phyloP scores from a whole-genome alignment of 2,329 filamentous ascomycete genomes.

The Colletotrichum liriopes region DNA sequence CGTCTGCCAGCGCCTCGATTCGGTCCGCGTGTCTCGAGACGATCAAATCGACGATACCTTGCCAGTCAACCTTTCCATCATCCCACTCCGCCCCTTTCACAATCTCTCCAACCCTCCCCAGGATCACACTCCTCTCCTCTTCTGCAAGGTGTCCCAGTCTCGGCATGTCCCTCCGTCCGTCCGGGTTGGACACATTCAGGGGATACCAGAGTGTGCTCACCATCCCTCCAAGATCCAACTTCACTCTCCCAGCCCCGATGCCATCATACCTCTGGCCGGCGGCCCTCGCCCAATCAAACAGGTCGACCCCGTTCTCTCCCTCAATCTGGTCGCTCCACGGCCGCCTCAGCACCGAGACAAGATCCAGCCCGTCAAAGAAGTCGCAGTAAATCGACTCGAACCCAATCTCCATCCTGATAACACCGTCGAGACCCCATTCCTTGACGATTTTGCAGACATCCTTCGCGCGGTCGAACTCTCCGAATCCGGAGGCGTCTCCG shows the following conservation, averaged over 20 bases:
- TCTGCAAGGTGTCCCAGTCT: conserved; percentile 50
- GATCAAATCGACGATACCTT: conserved; percentile 76
- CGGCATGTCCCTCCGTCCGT: conserved; percentile 53
- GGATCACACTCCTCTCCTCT: conserved; percentile 54
- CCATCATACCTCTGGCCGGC: conserved; percentile 62
- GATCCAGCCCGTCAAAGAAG: conserved; percentile 64
- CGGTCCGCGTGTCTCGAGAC: conserved; percentile 73
- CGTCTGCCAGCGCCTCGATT: conserved; percentile 53
- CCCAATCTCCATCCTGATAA: conserved; percentile 78
- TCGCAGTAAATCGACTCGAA: conserved; percentile 81
- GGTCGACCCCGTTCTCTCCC: conserved; percentile 47
- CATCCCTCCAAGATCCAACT: conserved; percentile 66
- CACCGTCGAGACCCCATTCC: conserved; percentile 73
- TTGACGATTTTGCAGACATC: conserved; percentile 70
- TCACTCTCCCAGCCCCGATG: conserved; percentile 58
- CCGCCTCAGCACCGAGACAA: conserved; percentile 52
- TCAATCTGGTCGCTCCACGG: conserved; percentile 46
- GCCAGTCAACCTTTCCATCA: conserved; percentile 71
- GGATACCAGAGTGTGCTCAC: conserved; percentile 67
- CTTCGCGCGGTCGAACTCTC: conserved; percentile 67
- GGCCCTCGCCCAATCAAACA: conserved; percentile 60
- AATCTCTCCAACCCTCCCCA: conserved; percentile 61
- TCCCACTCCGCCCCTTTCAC: conserved; percentile 51
- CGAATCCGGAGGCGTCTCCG: conserved; percentile 30
- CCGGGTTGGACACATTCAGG: conserved; percentile 62